phyloP scores from a whole-genome alignment of 495 filamentous ascomycete genomes.

The Parachaetomium inaequale region DNA sequence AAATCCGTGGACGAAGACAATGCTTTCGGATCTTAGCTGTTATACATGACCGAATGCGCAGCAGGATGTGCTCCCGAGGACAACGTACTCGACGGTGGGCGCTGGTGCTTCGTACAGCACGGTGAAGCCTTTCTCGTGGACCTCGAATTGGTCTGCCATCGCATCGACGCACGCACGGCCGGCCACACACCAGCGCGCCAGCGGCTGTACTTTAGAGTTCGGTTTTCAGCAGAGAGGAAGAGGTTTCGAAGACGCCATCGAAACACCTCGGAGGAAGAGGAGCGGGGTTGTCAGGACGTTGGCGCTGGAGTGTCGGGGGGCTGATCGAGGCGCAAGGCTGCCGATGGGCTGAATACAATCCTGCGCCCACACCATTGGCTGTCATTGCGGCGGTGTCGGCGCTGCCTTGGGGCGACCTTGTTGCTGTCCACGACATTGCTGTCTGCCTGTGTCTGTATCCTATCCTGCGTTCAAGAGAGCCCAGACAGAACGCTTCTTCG shows the following conservation, averaged over 20 bases:
- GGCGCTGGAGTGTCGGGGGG: neutral
- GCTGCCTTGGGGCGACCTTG: too few species aligned
- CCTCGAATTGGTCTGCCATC: neutral
- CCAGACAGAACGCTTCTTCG: too few species aligned
- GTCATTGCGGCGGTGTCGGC: neutral
- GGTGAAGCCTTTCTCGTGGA: constrained; percentile 16
- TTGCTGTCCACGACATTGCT: too few species aligned
- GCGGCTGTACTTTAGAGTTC: too few species aligned
- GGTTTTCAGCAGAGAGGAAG: too few species aligned
- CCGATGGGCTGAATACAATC: too few species aligned
- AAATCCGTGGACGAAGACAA: constrained; percentile 17
- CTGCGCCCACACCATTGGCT: neutral
- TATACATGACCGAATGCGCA: neutral
- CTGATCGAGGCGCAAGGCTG: too few species aligned
- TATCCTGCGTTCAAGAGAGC: too few species aligned
- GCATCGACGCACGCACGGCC: neutral
- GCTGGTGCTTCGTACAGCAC: constrained; percentile 9
- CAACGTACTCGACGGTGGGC: neutral
- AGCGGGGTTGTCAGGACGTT: neutral
- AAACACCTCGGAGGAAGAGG: too few species aligned
- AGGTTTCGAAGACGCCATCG: too few species aligned
- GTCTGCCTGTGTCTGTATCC: too few species aligned
- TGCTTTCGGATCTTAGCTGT: neutral
- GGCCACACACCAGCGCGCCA: too few species aligned
- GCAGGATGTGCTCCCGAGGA: neutral